These are phyloP conservation scores for Spizellomyces punctatus DNA, from an alignment of 192 early-diverging fungal genomes.

Conservation along the genomic window DNA sequence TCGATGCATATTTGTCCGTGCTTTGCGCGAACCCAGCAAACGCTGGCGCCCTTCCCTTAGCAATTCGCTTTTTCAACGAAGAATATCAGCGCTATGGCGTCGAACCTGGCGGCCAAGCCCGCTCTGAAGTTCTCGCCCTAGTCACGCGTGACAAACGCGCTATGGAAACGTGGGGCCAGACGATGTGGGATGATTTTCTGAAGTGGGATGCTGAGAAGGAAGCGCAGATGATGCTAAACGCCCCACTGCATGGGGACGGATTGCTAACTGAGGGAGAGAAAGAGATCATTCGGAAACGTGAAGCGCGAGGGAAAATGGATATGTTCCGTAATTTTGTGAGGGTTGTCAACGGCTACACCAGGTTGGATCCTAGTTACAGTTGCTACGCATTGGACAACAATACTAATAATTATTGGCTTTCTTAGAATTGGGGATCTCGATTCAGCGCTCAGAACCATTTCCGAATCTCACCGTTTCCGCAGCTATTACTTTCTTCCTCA, in stretches of 20 bases:
- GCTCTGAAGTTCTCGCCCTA: constrained; percentile 1
- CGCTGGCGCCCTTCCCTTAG: not conserved
- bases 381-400: not conserved
- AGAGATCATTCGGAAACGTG: constrained; percentile 21
- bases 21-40: not conserved
- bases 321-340: constrained; percentile 30
- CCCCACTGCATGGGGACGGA: constrained; percentile 1
- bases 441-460: constrained; percentile 39
- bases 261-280: constrained; percentile 20
- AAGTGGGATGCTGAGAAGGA: constrained; percentile 38
- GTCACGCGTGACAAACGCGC: constrained; percentile 13
- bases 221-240: constrained; percentile 11
- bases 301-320: constrained; percentile 17
- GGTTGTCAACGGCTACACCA: constrained; percentile 24
- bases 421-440: constrained; percentile 32
- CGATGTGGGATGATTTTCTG: constrained; percentile 34
- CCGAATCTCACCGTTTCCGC: constrained; percentile 37
- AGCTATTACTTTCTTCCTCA: constrained; percentile 42
- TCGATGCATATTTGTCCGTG: constrained; percentile 1
- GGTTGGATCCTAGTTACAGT: not conserved
- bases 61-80: not conserved
- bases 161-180: constrained; percentile 18
- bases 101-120: constrained; percentile 10
- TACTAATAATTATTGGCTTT: not conserved
- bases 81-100: constrained; percentile 11